Conservation (phyloP, 2,329 filamentous ascomycete species). For the Huntiella decipiens region DNA sequence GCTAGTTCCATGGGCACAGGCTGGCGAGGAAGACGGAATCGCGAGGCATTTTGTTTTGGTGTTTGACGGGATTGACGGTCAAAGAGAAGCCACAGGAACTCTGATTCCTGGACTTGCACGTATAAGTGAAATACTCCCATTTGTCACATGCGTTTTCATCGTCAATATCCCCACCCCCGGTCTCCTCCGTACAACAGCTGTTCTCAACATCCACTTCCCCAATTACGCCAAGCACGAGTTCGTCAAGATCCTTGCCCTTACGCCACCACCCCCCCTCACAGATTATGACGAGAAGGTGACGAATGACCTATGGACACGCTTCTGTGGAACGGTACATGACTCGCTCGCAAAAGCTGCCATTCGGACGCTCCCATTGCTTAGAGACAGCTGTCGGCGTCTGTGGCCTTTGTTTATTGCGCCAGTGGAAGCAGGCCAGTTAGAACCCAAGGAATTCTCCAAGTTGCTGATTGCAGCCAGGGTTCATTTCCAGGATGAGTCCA, state of each 20-base stretch:
- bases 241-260: slow-evolving; percentile 52
- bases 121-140: slow-evolving; percentile 68
- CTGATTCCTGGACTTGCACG: slow-evolving; percentile 65
- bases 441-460: slow-evolving; percentile 64
- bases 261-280: slow-evolving; percentile 24
- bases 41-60: slow-evolving; percentile 52
- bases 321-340: slow-evolving; percentile 72
- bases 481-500: slow-evolving; percentile 54
- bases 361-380: slow-evolving; percentile 58
- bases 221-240: slow-evolving; percentile 69
- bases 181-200: slow-evolving; percentile 48
- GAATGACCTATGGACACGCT: slow-evolving; percentile 57
- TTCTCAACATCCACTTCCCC: slow-evolving; percentile 65
- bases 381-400: slow-evolving; percentile 48
- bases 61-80: slow-evolving; percentile 70
- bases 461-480: slow-evolving; percentile 53
- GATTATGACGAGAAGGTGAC: slow-evolving; percentile 37
- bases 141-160: slow-evolving; percentile 58
- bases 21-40: slow-evolving; percentile 1
- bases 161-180: slow-evolving; percentile 51
- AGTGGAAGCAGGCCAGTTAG: slow-evolving; percentile 52
- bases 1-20: slow-evolving; percentile 19
- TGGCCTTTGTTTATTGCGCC: slow-evolving; percentile 77
- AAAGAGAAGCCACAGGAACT: slow-evolving; percentile 62
- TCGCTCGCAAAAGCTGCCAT: slow-evolving; percentile 63